A percentile compares a stretch with the other conserved stretches of the same genome.
Conservation (phyloP, 208 protist species). For the Trypanosoma avium region DNA sequence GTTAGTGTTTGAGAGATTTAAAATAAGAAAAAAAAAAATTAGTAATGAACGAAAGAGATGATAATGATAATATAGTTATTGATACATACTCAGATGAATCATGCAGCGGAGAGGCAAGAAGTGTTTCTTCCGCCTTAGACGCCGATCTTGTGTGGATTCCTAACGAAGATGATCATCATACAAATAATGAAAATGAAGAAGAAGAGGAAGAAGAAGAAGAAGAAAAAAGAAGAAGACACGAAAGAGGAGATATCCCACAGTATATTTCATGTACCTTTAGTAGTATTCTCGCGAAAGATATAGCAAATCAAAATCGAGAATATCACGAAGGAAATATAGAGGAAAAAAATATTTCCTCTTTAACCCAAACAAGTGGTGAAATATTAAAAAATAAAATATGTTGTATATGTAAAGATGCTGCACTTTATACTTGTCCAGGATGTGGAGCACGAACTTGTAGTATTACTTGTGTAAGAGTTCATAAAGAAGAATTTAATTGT, state of each 20-base stretch:
- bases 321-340: background rate
- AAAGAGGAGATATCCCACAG: conserved; percentile 6
- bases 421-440: conserved; percentile 78
- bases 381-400: conserved; percentile 26
- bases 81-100: background rate
- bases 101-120: background rate
- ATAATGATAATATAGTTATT: background rate
- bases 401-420: conserved; percentile 59
- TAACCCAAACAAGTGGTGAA: background rate
- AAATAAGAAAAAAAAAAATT: too few species aligned
- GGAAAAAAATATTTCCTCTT: background rate
- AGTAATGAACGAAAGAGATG: background rate
- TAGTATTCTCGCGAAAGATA: conserved; percentile 34
- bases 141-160: conserved; percentile 19
- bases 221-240: background rate
- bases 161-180: conserved; percentile 6
- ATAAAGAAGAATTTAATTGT: conserved; percentile 71
- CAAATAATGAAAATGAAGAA: background rate
- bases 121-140: conserved; percentile 15
- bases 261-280: conserved; percentile 29
- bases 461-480: conserved; percentile 73
- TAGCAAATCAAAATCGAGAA: conserved; percentile 15
- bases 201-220: conserved; percentile 4
- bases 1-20: too few species aligned
- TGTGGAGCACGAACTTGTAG: conserved; percentile 75